Evolutionary conservation across 306 rosid genomes (phyloP).

Genomic region (Ceratonia siliqua): DNA sequence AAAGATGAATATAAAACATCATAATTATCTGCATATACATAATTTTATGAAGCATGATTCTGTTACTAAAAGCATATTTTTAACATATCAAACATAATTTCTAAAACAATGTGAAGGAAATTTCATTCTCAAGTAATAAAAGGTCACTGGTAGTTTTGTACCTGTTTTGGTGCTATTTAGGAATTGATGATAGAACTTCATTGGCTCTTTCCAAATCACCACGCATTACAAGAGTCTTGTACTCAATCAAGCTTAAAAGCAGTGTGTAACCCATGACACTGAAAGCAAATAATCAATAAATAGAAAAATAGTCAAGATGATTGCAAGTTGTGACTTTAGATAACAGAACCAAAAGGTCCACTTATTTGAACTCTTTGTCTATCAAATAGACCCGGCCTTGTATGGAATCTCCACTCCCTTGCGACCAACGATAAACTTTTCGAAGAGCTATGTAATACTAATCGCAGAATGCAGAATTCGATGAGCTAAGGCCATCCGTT

Average conservation of each 20-base stretch:
- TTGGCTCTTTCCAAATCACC: slow-evolving; percentile 94
- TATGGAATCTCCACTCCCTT: too few relatives aligned
- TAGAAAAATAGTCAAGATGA: slow-evolving; percentile 26
- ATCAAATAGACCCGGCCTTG: slow-evolving; percentile 94
- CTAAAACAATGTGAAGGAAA: neutral
- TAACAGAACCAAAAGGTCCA: slow-evolving; percentile 27
- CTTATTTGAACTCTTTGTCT: slow-evolving; percentile 99
- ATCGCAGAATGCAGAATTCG: too few relatives aligned
- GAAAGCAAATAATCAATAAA: slow-evolving; percentile 32
- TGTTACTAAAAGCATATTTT: neutral
- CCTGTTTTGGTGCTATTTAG: slow-evolving; percentile 67
- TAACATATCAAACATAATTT: neutral
- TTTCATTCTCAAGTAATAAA: neutral
- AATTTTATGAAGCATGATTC: neutral
- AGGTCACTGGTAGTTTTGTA: neutral
- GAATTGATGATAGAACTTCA: slow-evolving; percentile 93
- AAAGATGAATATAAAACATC: neutral
- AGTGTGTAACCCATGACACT: slow-evolving; percentile 94
- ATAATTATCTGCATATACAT: neutral
- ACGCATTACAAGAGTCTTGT: slow-evolving; percentile 99
- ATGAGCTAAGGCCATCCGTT: too few relatives aligned
- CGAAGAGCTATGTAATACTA: too few relatives aligned
- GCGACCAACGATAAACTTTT: too few relatives aligned
- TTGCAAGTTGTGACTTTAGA: slow-evolving; percentile 21
- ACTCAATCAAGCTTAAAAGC: slow-evolving; percentile 94